A percentile compares a stretch with the other conserved stretches of the same genome.
Conservation (phyloP, 176 grass and related monocot species). For the Triticum dicoccoides region DNA sequence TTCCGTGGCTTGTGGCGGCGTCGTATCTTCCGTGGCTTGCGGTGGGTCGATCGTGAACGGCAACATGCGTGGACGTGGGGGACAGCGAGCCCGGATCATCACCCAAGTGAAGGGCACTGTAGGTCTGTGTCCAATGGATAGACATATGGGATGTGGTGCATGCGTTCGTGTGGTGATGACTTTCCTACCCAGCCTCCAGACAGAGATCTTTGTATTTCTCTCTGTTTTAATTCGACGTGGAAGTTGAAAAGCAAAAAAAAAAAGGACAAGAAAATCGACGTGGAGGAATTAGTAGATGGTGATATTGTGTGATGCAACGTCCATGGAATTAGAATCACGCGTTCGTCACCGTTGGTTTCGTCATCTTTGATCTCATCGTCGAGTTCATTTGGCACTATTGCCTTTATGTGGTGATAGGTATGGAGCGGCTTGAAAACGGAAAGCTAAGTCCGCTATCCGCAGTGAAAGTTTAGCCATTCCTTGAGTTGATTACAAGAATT, state of each 20-base stretch:
- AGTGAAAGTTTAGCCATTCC: neutral
- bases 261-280: no score
- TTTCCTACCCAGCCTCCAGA: neutral
- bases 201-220: neutral
- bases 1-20: no score
- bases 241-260: no score
- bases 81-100: no score
- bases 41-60: neutral
- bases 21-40: neutral
- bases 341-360: neutral
- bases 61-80: neutral
- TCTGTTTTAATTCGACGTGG: neutral
- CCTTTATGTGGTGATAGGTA: neutral
- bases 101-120: neutral
- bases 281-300: neutral
- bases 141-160: neutral
- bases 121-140: neutral
- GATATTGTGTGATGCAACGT: neutral
- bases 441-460: neutral
- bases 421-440: neutral
- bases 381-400: neutral
- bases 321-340: neutral
- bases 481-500: no score
- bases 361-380: neutral
- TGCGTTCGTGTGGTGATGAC: neutral